Percentiles rank a stretch among this genome's conserved stretches.
phyloP scores from a whole-genome alignment of 148 eudicot genomes.

The Amaranthus hypochondriacus region DNA sequence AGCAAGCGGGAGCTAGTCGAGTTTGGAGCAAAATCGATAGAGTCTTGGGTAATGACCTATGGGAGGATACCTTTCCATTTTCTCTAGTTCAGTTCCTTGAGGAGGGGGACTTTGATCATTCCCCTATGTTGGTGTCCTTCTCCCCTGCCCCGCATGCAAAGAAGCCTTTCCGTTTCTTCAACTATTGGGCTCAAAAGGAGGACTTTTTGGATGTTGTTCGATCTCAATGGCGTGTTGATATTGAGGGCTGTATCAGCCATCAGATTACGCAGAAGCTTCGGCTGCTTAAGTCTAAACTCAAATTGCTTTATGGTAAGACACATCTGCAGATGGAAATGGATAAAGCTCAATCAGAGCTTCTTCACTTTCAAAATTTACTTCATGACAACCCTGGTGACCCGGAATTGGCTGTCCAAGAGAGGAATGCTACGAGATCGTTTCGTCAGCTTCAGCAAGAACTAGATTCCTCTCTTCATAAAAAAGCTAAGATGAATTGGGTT shows the following conservation, averaged over 20 bases:
- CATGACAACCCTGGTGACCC: too few species aligned
- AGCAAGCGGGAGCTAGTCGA: background rate
- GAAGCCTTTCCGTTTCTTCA: background rate
- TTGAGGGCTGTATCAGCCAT: background rate
- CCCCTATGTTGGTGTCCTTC: background rate
- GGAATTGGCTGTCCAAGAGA: too few species aligned
- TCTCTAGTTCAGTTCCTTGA: background rate
- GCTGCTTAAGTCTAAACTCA: background rate
- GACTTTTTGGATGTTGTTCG: background rate
- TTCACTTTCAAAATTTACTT: too few species aligned
- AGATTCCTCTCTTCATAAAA: background rate
- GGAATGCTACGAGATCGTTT: too few species aligned
- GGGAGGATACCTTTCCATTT: background rate
- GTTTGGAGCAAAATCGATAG: background rate
- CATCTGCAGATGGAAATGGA: too few species aligned
- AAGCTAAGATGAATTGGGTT: background rate
- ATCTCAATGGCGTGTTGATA: background rate
- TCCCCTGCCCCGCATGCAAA: background rate
- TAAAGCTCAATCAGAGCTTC: too few species aligned
- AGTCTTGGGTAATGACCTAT: background rate
- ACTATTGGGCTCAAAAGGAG: background rate
- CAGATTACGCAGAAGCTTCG: background rate
- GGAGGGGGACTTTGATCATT: background rate
- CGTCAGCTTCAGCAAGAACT: background rate
- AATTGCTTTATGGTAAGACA: too few species aligned